Percentiles rank a stretch among this genome's conserved stretches.
phyloP scores from a whole-genome alignment of 768 basidiomycete genomes.

The Termitomyces bulborhizus region DNA sequence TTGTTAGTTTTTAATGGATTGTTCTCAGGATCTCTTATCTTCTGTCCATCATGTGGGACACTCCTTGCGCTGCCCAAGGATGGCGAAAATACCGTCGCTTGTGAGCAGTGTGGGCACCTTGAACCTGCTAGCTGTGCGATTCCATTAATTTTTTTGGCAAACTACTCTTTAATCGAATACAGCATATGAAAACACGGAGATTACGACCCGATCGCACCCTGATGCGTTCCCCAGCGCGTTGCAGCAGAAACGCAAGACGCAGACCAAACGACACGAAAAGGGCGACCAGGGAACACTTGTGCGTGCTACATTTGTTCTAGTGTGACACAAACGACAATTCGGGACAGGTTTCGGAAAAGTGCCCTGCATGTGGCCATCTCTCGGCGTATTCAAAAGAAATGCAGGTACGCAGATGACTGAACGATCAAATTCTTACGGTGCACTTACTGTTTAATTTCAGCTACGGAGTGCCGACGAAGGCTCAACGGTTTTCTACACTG shows the following conservation, averaged over 20 bases:
- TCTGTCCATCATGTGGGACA: conserved; percentile 92
- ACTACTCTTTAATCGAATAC: neutral
- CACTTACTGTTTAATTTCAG: conserved; percentile 26
- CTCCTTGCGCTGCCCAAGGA: conserved; percentile 77
- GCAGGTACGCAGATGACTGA: conserved; percentile 46
- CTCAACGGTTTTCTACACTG: conserved; percentile 91
- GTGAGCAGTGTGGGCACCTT: conserved; percentile 83
- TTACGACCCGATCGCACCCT: conserved; percentile 85
- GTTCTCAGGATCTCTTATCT: conserved; percentile 74
- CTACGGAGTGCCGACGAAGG: conserved; percentile 92
- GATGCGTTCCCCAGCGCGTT: conserved; percentile 92
- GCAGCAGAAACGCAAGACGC: conserved; percentile 83
- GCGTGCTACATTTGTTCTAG: conserved; percentile 8
- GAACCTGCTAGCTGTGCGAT: conserved; percentile 87
- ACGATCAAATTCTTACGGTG: neutral
- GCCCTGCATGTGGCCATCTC: conserved; percentile 79
- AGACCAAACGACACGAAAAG: conserved; percentile 72
- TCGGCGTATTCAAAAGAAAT: conserved; percentile 87
- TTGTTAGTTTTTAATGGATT: neutral
- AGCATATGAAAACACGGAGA: conserved; percentile 88
- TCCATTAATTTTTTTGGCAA: neutral
- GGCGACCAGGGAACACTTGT: conserved; percentile 59
- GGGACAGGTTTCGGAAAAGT: conserved; percentile 78
- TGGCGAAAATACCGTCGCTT: conserved; percentile 66
- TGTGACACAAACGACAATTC: neutral